Evolutionary conservation across 148 eudicot genomes (phyloP).

Genomic region (Heliosperma pusillum): DNA sequence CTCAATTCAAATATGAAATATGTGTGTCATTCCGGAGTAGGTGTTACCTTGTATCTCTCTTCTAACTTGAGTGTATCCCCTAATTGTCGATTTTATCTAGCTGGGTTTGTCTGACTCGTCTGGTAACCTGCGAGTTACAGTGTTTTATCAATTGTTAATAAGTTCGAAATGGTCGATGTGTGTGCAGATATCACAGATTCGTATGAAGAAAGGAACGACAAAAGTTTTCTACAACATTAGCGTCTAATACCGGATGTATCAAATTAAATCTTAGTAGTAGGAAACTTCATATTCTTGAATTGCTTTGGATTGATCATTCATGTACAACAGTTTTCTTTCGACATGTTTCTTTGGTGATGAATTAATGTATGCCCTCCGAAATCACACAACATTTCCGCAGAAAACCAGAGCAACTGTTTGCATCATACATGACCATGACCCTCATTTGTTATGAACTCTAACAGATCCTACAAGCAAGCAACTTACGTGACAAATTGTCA

Average conservation of each 20-base stretch:
- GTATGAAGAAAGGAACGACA: constrained; percentile 70
- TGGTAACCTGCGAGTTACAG: neutral
- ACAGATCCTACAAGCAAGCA: too few species aligned
- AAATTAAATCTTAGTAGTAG: neutral
- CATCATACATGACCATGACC: too few species aligned
- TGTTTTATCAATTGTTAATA: neutral
- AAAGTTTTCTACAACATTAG: constrained; percentile 59
- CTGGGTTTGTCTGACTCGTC: neutral
- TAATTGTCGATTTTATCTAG: too few species aligned
- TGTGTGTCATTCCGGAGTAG: too few species aligned
- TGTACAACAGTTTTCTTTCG: too few species aligned
- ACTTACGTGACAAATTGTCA: too few species aligned
- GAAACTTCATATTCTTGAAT: neutral
- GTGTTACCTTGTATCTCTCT: too few species aligned
- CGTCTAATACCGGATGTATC: neutral
- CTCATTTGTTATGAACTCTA: too few species aligned
- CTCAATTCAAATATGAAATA: too few species aligned
- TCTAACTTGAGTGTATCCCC: too few species aligned
- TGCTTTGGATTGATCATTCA: neutral
- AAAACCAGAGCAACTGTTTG: too few species aligned
- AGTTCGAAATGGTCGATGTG: neutral
- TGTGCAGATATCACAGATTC: constrained; percentile 66
- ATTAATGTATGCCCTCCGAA: neutral
- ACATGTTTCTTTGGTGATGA: neutral
- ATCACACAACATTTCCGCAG: neutral